A percentile compares a stretch with the other conserved stretches of the same genome.
Conservation (phyloP, 2,329 filamentous ascomycete species). For the Sporothrix protearum region DNA sequence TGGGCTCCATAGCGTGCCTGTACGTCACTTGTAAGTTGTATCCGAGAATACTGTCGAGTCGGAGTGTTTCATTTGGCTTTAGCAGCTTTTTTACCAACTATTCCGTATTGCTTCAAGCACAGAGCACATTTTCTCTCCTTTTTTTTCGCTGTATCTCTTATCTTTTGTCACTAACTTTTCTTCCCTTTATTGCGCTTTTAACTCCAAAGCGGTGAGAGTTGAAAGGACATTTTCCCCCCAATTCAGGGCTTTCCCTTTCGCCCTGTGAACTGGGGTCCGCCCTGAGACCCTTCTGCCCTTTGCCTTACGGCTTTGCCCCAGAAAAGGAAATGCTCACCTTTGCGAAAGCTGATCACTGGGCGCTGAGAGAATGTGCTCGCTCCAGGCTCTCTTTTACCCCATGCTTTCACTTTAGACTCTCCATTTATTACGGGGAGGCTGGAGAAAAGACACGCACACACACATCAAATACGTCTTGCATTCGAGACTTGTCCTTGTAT, state of each 20-base stretch:
- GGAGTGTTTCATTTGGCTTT: neutral
- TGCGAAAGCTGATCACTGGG: neutral
- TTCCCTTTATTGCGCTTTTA: neutral
- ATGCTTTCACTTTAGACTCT: neutral
- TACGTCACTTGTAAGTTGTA: neutral
- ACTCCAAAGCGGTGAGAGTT: neutral
- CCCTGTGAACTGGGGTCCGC: constrained; percentile 2
- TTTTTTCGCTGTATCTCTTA: neutral
- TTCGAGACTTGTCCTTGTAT: neutral
- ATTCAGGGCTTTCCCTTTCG: neutral
- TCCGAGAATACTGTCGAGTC: neutral
- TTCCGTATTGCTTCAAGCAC: neutral
- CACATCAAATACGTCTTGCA: neutral
- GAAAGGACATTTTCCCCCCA: neutral
- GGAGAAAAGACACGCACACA: neutral
- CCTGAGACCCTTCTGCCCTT: neutral
- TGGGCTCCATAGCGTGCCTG: neutral
- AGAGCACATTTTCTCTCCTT: neutral
- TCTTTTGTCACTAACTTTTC: neutral
- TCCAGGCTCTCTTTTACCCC: neutral
- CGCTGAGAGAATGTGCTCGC: neutral
- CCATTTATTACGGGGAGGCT: neutral
- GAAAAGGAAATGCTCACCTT: neutral
- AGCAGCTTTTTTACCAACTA: neutral
- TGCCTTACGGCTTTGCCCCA: neutral